Conservation (phyloP, 192 early-diverging fungal species). For the Phlyctochytrium arcticum region DNA sequence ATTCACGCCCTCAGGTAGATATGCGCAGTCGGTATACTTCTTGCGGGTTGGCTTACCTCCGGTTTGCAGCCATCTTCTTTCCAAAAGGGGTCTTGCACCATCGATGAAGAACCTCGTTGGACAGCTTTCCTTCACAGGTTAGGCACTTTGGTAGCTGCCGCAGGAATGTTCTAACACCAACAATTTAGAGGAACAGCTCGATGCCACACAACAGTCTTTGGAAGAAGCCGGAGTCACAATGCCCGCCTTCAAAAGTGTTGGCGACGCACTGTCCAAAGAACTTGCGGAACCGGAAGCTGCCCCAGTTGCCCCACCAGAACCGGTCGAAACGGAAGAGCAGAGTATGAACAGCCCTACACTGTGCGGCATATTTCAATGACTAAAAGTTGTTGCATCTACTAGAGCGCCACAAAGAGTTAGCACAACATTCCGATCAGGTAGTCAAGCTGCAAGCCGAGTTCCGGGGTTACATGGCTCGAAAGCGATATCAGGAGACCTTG, state of each 20-base stretch:
- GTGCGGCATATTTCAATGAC: too few relatives aligned
- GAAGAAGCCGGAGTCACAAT: constrained; percentile 76
- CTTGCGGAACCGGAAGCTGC: constrained; percentile 11
- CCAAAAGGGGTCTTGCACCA: constrained; percentile 76
- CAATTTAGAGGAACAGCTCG: constrained; percentile 60
- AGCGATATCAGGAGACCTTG: neutral
- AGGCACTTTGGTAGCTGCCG: neutral
- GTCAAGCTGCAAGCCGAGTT: constrained; percentile 14
- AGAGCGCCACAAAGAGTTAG: constrained; percentile 10
- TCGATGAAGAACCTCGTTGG: constrained; percentile 92
- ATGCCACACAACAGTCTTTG: constrained; percentile 76
- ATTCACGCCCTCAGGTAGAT: constrained; percentile 86
- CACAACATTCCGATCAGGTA: constrained; percentile 17
- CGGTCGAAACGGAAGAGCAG: constrained; percentile 31
- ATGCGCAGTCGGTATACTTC: too few relatives aligned
- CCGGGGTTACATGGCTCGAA: constrained; percentile 29
- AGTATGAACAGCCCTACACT: constrained; percentile 19
- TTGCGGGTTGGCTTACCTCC: too few relatives aligned
- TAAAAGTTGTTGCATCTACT: too few relatives aligned
- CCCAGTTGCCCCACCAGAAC: too few relatives aligned
- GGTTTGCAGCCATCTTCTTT: constrained; percentile 82
- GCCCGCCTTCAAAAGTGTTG: constrained; percentile 87
- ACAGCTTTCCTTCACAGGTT: constrained; percentile 82
- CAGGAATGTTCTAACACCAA: neutral
- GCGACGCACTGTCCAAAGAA: constrained; percentile 55